Evolutionary conservation across 2,329 filamentous ascomycete genomes (phyloP), one percentile per base, ranked within the genome.

Genomic region (Raffaelea albimanens): DNA sequence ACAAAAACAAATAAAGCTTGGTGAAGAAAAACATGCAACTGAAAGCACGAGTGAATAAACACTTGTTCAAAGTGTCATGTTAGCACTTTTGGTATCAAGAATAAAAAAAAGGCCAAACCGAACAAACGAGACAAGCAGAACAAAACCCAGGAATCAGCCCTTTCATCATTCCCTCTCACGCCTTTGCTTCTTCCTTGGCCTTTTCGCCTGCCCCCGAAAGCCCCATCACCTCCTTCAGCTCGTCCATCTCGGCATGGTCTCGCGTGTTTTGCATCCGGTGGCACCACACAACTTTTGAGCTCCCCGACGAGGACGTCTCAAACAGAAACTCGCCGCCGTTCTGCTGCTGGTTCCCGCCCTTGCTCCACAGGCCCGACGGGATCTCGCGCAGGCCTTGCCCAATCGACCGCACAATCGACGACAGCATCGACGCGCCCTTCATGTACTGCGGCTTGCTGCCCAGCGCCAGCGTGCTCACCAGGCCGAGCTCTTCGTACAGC

Each of bases 311-410:
- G 29, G 7, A 8, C 33, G 45, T 42, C 59, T 86, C 82, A 53
- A 88, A 88, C n/a, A 90, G 61, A 52, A 89, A 87, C 65, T 90
- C 86, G 11, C 85, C 86, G 21, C 86, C 85, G 3, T 86, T 80
- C 64, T 88, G 83, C 45, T 73, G 69, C 58, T 76, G 70, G 58
- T 86, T 75, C 3, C 85, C 85, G 19, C 75, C 78, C 60, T 80
- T 81, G 50, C 77, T 66, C 5, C 73, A 78, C 43, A 83, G 65
- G 1, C 80, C 81, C 8, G 61, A 67, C 16, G 72, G 71, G 1
- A 82, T 64, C 50, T 80, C 68, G 55, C 69, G 76, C 29, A 90
- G 59, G 0, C 69, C 76, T 61, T 87, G 82, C 5, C 72, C 60
- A 45, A 84, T 70, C 45, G 75, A 75, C 14, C 67, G 66, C 3